Evolutionary conservation across 345 rosid species (phyloP), one percentile per base, ranked within the genome.

Genomic region (Noccaea bulbosa): DNA sequence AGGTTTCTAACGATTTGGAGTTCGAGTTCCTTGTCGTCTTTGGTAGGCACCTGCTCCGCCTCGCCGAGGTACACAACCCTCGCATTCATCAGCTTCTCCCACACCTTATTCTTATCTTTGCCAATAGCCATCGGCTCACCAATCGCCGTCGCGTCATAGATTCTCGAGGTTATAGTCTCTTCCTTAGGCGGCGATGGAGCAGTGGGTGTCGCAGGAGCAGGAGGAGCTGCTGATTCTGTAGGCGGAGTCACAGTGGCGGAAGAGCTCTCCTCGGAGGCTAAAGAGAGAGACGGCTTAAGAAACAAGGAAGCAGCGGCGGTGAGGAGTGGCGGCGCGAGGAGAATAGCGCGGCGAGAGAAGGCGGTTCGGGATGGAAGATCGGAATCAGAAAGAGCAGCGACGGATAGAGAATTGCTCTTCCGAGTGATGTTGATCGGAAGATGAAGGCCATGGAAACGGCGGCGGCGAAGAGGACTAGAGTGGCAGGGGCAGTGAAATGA

Each of bases 61-160:
- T 93, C 94, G 1, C 98, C 96, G 41, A 93, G 77, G 74, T 91
- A 91, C 63, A 91, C 90, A 50, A 93, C 77, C 80, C 94, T 83
- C 11, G 91, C 89, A 14, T 81, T 85, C 93, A 85, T 84, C 51
- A 91, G 62, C 88, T 83, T 93, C 82, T 87, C 98, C 97, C 93
- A 89, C 62, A 86, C 94, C 55, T 80, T 91, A 24, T 65, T 83
- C 92, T 81, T 93, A 48, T 86, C 98, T 79, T 86, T 93, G 11
- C 94, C 94, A 67, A 85, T 50, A 51, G 96, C 97, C 90, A 85
- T 27, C 75, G 96, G 97, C 84, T 91, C 98, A 53, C 98, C 98
- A 0, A 87, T 89, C 20, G 75, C 91, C 69, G 91, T 86, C 56
- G 98, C 96, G 57, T 93, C 96, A 65, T 93, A 89, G 33, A 91